phyloP scores from a whole-genome alignment of 352 stramenopile species.

The Pythium insidiosum region DNA sequence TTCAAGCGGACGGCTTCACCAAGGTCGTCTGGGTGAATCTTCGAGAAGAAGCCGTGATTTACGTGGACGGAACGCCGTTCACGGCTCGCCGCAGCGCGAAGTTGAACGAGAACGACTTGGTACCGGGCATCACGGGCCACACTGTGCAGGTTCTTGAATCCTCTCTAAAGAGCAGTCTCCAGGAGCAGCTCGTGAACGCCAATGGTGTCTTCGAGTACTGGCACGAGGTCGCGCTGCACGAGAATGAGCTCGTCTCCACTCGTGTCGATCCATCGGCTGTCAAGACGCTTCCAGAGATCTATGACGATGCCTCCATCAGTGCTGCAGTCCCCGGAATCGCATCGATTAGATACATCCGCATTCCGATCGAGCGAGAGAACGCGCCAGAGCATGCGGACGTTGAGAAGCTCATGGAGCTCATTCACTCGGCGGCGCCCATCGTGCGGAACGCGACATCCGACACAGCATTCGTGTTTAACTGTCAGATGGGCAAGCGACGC shows the following conservation, averaged over 20 bases:
- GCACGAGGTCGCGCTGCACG: constrained; percentile 51
- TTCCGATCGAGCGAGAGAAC: constrained; percentile 79
- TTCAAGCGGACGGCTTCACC: constrained; percentile 61
- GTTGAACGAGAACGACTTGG: constrained; percentile 79
- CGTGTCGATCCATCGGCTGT: constrained; percentile 36
- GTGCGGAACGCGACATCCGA: constrained; percentile 14
- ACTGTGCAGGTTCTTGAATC: constrained; percentile 76
- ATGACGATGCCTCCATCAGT: constrained; percentile 25
- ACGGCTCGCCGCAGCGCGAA: constrained; percentile 65
- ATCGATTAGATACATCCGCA: constrained; percentile 63
- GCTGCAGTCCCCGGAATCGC: constrained; percentile 9
- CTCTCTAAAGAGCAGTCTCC: constrained; percentile 71
- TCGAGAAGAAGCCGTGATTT: constrained; percentile 79
- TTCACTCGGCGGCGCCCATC: constrained; percentile 21
- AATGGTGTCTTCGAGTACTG: constrained; percentile 72
- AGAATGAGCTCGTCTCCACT: constrained; percentile 49
- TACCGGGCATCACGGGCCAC: constrained; percentile 74
- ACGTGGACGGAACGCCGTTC: constrained; percentile 65
- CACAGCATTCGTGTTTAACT: constrained; percentile 86
- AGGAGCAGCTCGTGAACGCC: constrained; percentile 43
- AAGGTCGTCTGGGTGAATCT: constrained; percentile 84
- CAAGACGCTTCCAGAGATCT: constrained; percentile 62
- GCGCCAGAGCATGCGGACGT: constrained; percentile 69
- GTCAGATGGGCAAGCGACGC: constrained; percentile 80
- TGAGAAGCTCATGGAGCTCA: constrained; percentile 54